Base-by-base conservation (phyloP, 2,329 filamentous ascomycete genomes). In the Stemphylium lycopersici region DNA sequence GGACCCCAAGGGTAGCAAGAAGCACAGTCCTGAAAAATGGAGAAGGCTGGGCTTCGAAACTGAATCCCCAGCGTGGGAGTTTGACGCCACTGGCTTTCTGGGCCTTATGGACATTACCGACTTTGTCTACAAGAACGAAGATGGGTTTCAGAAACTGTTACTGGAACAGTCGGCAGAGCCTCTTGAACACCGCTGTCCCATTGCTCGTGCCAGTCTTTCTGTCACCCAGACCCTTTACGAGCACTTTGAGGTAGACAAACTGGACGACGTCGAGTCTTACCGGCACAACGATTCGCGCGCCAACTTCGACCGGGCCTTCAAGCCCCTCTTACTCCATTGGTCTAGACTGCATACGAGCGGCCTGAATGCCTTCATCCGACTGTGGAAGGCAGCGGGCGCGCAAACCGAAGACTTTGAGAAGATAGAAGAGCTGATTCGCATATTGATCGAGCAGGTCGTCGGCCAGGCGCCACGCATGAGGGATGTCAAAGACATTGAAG, bases 41-140 rank as follows among this genome's bases (percentile, higher is more conserved):
- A 84, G 92, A 66, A 84, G 93, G 48, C 76, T 99, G 37, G 95
- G 95, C 2, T 99, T 99, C 68, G 90, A 95, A 74, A 89, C 90
- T 0, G 95, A 99, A 75, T 93, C 85, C 63, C 95, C 95, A 3
- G 88, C 88, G 0, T 83, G 84, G 66, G 95, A 99, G 65, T 98
- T 99, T 70, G 87, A 91, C 16, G 81, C 85, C 34, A 89, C 90
- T 24, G 95, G 95, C 0, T 98, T 93, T 72, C 77, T 99, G 48
- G 95, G 95, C 24, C 91, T 99, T 85, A 98, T 99, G 93, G 95
- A 99, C 73, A 77, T 99, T 68, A 91, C 92, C 2, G 93, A 98
- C 74, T 99, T 91, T 72, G 91, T 96, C 43, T 86, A 90, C 68
- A 96, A 92, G 71, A 88, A 96, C 70, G 91, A 96, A 73, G 93